Base-by-base conservation (phyloP, 2,329 filamentous ascomycete genomes). In the Celoporthe dispersa region DNA sequence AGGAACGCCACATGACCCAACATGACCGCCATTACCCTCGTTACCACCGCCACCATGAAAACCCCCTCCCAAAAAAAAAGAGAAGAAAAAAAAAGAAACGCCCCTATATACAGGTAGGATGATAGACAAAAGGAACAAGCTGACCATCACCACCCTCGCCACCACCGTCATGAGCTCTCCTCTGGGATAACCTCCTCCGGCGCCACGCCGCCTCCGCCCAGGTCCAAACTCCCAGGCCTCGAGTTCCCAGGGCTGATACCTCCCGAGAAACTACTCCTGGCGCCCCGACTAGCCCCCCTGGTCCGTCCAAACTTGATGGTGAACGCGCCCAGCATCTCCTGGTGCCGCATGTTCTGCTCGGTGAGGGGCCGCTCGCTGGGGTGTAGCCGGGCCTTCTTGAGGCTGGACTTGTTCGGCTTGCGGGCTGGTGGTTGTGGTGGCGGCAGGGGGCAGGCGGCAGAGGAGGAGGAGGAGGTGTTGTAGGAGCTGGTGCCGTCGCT, bases 301-400 rank as follows among this genome's bases (percentile, higher is more conserved):
- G 77, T 73, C 73, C 78, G 73, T 53, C 84, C 84, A 73, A 86
- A 86, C 14, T 79, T 82, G 75, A 84, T 81, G 68, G 79, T 81
- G 77, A 84, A 86, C 68, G 80, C 76, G 70, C 79, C 79, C 51
- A 86, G 78, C 76, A 83, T 79, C 77, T 84, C 81, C 74, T 84
- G 84, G 74, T 85, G 81, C 68, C 79, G 78, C 25, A 84, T 78
- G 75, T 85, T 85, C 66, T 82, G 79, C 68, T 80, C 78, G 11
- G 81, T 84, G 64, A 84, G 78, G 35, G 82, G 82, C 73, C 81
- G 79, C 76, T 84, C 82, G 77, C 81, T 81, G 8, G 83, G 83
- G 74, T 85, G 82, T 25, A 76, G 69, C 64, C 72, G 72, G 61
- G 73, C 71, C n/a, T 64, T 44, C 68, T 64, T 68, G 39, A 31